Conservation (phyloP, 768 basidiomycete species). For the Mrakia blollopis region DNA sequence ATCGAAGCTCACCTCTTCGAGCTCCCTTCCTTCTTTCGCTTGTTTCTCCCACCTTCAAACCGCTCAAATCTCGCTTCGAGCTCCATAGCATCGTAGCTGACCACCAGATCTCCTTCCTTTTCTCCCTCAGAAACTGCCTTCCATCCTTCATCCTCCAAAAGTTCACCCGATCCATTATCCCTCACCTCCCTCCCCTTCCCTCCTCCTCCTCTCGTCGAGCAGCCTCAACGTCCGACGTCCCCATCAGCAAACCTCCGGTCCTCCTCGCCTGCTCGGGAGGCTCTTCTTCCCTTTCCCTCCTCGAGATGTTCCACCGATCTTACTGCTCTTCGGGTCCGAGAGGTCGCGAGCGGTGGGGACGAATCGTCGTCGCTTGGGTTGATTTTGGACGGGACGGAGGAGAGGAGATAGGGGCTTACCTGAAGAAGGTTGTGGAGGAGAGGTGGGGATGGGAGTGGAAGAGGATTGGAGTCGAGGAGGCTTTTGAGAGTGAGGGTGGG, state of each 20-base stretch:
- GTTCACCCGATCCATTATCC: constrained; percentile 11
- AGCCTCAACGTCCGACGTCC: neutral
- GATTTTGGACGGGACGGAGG: constrained; percentile 20
- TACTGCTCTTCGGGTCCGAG: constrained; percentile 2
- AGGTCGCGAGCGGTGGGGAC: constrained; percentile 27
- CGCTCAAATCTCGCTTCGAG: neutral
- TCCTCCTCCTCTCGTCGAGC: neutral
- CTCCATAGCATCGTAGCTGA: neutral
- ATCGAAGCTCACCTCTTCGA: neutral
- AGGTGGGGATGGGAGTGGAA: constrained; percentile 20
- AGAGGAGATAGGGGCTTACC: neutral
- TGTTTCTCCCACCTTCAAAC: neutral
- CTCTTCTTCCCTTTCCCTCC: constrained; percentile 18
- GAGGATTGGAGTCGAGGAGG: constrained; percentile 25
- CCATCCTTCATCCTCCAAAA: constrained; percentile 16
- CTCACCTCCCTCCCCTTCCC: constrained; percentile 11
- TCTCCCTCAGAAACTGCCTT: constrained; percentile 10
- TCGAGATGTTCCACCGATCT: constrained; percentile 26
- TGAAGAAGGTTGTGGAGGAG: constrained; percentile 10
- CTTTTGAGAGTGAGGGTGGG: constrained; percentile 19
- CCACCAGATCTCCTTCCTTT: neutral
- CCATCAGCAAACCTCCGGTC: constrained; percentile 14
- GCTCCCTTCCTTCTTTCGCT: neutral
- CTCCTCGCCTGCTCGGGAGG: constrained; percentile 31
- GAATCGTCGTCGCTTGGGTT: constrained; percentile 31